Conservation (phyloP, 75 land plant species). For the Adiantum capillusveneris region DNA sequence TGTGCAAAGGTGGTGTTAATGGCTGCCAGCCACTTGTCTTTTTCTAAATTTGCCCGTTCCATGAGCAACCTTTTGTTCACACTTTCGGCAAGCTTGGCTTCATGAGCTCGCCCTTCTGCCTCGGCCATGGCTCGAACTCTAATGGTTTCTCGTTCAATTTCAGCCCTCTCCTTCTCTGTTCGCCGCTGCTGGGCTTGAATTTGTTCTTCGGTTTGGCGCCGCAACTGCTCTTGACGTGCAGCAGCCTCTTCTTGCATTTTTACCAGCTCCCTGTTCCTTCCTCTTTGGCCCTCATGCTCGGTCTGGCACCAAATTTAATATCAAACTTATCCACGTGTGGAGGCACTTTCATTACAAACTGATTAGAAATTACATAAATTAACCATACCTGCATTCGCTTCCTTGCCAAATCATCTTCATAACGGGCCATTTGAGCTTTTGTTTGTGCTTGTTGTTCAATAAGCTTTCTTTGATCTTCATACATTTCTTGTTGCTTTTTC, state of each 20-base stretch:
- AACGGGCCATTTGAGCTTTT: constrained; percentile 81
- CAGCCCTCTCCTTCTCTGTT: constrained; percentile 84
- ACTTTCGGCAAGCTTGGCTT: constrained; percentile 77
- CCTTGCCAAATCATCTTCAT: constrained; percentile 94
- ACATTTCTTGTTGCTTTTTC: constrained; percentile 64
- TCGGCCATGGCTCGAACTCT: constrained; percentile 89
- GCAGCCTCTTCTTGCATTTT: constrained; percentile 92
- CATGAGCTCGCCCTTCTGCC: constrained; percentile 88
- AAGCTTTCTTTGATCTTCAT: constrained; percentile 75
- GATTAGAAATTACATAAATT: neutral
- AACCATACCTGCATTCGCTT: constrained; percentile 84
- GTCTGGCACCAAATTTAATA: constrained; percentile 41
- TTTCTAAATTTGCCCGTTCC: constrained; percentile 71
- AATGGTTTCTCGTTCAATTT: constrained; percentile 84
- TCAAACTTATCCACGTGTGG: too few species aligned
- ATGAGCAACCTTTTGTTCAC: constrained; percentile 75
- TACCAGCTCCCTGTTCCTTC: constrained; percentile 74
- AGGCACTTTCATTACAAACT: too few species aligned
- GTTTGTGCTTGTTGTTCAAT: constrained; percentile 80
- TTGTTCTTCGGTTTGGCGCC: constrained; percentile 79
- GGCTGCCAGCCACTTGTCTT: constrained; percentile 93
- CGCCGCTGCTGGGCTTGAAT: constrained; percentile 84
- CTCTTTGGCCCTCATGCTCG: constrained; percentile 85
- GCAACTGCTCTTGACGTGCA: constrained; percentile 68
- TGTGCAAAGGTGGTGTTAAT: constrained; percentile 85